Evolutionary conservation across 148 eudicot species (phyloP).

Genomic region (Vaccinium macrocarpon): DNA sequence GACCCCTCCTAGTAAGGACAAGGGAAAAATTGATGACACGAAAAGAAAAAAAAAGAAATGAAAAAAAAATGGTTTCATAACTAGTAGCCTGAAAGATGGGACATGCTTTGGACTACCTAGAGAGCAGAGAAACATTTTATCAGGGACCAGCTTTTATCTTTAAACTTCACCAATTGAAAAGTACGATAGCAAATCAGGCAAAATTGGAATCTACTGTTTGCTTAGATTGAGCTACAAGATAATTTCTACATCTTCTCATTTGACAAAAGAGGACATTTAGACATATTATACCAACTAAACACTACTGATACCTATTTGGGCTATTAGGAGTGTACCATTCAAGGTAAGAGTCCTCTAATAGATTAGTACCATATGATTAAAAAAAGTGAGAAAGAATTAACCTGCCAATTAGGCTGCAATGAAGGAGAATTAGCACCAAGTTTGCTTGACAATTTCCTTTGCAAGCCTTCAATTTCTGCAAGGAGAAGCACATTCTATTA

Average conservation of each 20-base stretch:
- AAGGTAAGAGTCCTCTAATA: neutral
- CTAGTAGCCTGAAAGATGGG: neutral
- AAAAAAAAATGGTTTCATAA: neutral
- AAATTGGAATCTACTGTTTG: neutral
- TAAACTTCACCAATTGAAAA: neutral
- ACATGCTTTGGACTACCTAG: neutral
- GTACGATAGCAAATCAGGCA: neutral
- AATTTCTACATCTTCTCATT: neutral
- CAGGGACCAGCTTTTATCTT: neutral
- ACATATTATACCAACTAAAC: neutral
- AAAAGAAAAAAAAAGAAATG: neutral
- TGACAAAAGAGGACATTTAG: neutral
- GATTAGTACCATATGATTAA: neutral
- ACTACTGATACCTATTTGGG: neutral
- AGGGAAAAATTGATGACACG: neutral
- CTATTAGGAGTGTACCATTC: neutral
- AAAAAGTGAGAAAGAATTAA: slow-evolving; percentile 6
- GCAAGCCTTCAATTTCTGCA: slow-evolving; percentile 75
- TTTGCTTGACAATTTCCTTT: slow-evolving; percentile 70
- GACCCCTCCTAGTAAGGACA: too few relatives aligned
- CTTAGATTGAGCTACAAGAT: neutral
- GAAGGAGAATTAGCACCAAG: slow-evolving; percentile 65
- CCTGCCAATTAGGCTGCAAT: slow-evolving; percentile 85
- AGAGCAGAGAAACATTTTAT: neutral
- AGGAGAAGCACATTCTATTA: neutral